Conservation (phyloP, 2,329 filamentous ascomycete species). For the Venturia effusa region DNA sequence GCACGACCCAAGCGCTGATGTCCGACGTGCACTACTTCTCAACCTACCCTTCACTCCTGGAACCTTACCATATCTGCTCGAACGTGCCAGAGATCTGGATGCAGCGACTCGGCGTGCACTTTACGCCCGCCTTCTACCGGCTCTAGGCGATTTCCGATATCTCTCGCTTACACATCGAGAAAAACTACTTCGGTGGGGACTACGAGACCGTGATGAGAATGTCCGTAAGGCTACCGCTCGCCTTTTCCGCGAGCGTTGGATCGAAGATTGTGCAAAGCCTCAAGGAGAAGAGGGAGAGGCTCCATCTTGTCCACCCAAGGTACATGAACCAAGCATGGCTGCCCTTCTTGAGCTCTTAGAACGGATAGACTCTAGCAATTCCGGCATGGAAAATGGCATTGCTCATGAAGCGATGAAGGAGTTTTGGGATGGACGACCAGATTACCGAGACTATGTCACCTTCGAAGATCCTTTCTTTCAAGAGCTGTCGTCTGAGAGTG, state of each 20-base stretch:
- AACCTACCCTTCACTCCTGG: conserved; percentile 80
- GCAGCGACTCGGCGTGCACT: conserved; percentile 71
- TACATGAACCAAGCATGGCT: conserved; percentile 49
- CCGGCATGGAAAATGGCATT: conserved; percentile 79
- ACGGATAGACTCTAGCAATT: conserved; percentile 85
- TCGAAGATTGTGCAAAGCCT: conserved; percentile 74
- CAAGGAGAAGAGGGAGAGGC: conserved; percentile 40
- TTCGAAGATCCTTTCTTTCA: conserved; percentile 74
- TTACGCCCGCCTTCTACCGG: conserved; percentile 77
- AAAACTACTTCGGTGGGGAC: conserved; percentile 87
- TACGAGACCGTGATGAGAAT: conserved; percentile 86
- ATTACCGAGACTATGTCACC: conserved; percentile 61
- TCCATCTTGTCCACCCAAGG: conserved; percentile 29
- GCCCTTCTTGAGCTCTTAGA: conserved; percentile 83
- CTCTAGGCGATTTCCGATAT: conserved; percentile 87
- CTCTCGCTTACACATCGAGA: conserved; percentile 89
- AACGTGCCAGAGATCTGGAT: conserved; percentile 84
- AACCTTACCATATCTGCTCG: conserved; percentile 77
- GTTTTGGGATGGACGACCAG: conserved; percentile 88
- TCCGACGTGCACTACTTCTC: conserved; percentile 74
- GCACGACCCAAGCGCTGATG: conserved; percentile 89
- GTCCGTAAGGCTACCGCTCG: conserved; percentile 85
- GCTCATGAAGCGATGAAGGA: conserved; percentile 89
- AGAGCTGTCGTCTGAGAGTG: conserved; percentile 70
- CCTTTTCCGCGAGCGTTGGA: conserved; percentile 92